Conservation (phyloP, 2,329 filamentous ascomycete species). For the Plenodomus tracheiphilus region DNA sequence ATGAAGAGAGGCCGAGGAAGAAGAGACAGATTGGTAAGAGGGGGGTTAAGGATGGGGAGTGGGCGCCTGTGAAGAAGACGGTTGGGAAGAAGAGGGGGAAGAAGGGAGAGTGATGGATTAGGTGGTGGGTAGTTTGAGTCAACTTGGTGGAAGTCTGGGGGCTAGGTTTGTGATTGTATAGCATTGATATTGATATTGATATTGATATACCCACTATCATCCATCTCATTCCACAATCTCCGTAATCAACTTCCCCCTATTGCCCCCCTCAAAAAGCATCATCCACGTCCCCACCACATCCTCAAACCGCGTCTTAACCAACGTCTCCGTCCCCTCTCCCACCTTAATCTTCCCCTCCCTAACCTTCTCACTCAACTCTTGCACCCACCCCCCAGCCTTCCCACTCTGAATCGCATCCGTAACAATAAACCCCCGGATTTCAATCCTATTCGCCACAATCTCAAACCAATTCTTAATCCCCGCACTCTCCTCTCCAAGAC, state of each 20-base stretch:
- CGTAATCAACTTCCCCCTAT: constrained; percentile 54
- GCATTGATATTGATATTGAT: no score
- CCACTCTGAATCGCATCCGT: constrained; percentile 41
- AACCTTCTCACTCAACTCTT: constrained; percentile 27
- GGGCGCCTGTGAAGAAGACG: no score
- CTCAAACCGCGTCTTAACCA: constrained; percentile 53
- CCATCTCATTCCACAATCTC: constrained; percentile 34
- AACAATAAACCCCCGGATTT: constrained; percentile 51
- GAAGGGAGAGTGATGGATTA: no score
- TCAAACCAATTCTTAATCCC: constrained; percentile 51
- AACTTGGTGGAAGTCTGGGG: not conserved
- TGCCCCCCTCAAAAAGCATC: constrained; percentile 52
- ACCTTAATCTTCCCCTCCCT: constrained; percentile 54
- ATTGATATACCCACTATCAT: no score
- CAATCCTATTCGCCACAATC: constrained; percentile 47
- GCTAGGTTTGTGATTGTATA: no score
- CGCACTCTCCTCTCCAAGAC: constrained; percentile 24
- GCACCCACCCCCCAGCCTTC: constrained; percentile 29
- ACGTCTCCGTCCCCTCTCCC: constrained; percentile 51
- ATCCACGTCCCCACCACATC: constrained; percentile 55
- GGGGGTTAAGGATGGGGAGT: not conserved
- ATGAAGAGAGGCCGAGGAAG: not conserved
- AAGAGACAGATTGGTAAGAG: not conserved
- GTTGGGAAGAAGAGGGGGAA: not conserved
- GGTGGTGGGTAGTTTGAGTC: no score